Base-by-base conservation (phyloP, 306 rosid genomes). In the Spatholobus suberectus region DNA sequence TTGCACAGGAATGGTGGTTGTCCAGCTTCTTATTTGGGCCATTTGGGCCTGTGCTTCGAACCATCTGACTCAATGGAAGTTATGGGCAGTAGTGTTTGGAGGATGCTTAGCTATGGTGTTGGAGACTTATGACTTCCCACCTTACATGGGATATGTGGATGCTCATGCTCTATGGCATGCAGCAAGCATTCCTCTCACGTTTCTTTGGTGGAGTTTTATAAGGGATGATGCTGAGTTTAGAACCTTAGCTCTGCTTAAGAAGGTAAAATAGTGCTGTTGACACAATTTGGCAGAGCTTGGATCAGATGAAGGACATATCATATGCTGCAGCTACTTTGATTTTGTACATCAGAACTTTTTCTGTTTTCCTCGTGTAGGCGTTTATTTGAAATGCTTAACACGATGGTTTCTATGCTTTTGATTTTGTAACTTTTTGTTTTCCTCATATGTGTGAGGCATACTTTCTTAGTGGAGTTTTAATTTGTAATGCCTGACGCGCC, bases 161-260 rank as follows among this genome's bases (percentile, higher is more conserved):
- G 92, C 97, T 58, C 97, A 89, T 61, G 97, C 99, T 23, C 76
- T 96, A 61, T 84, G 92, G 92, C 91, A 91, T 55, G 97, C 98
- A 49, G 85, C 90, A 61, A 87, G 85, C 58, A 87, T 93, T 85
- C 98, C 99, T 65, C 85, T 91, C 21, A 86, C 99, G 20, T 96
- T 85, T 87, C 84, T 96, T 20, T 94, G 93, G 98, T 96, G 99
- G 99, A 91, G 95, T 86, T 94, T 91, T 79, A 86, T 91, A 79
- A 90, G 96, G 83, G 97, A 94, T 66, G 99, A 96, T 76, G 98
- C 98, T 2, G 98, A 92, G 86, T 94, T 88, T 81, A 85, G 87
- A 75, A 94, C 97, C 71, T 10, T 80, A 20, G 49, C 78, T 44
- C 90, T 89, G 67, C 90, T 88, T 51, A 94, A 96, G 92, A 96